Evolutionary conservation across 768 basidiomycete species (phyloP).

Genomic region (Neoboletus magnificus): DNA sequence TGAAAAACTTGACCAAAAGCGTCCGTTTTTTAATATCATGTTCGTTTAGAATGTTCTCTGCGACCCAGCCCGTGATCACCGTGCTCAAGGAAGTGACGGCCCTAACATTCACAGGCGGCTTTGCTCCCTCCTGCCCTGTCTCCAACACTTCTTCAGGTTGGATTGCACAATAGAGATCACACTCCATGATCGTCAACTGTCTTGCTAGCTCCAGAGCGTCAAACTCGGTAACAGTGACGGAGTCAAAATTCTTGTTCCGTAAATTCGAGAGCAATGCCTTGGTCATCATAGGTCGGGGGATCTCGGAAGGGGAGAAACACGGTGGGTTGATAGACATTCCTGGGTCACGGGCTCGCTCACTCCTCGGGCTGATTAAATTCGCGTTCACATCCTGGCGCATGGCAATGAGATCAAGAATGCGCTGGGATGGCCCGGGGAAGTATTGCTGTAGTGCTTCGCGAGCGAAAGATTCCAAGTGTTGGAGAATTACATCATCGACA

Average conservation of each 20-base stretch:
- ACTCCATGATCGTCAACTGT: conserved; percentile 94
- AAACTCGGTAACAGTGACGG: conserved; percentile 82
- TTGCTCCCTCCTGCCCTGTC: conserved; percentile 67
- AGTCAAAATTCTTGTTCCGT: conserved; percentile 58
- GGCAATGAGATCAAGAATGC: conserved; percentile 66
- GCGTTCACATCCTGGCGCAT: conserved; percentile 50
- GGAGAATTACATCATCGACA: conserved; percentile 65
- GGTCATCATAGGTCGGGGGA: conserved; percentile 85
- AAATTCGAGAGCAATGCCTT: conserved; percentile 69
- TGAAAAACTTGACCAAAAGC: conserved; percentile 79
- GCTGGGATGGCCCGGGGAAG: conserved; percentile 68
- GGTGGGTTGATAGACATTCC: conserved; percentile 72
- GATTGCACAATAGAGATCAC: conserved; percentile 80
- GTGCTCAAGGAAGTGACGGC: conserved; percentile 88
- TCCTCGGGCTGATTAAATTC: conserved; percentile 50
- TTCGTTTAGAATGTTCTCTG: conserved; percentile 91
- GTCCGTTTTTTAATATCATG: conserved; percentile 83
- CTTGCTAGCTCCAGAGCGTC: conserved; percentile 89
- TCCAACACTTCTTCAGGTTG: conserved; percentile 86
- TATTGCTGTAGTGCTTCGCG: conserved; percentile 55
- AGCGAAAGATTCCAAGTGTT: conserved; percentile 56
- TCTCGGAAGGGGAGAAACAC: conserved; percentile 50
- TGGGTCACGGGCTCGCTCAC: conserved; percentile 67
- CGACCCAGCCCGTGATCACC: conserved; percentile 92
- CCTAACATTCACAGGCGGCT: conserved; percentile 67